Conservation (phyloP, 2,329 filamentous ascomycete genomes). For the Bipolaris victoriae region DNA sequence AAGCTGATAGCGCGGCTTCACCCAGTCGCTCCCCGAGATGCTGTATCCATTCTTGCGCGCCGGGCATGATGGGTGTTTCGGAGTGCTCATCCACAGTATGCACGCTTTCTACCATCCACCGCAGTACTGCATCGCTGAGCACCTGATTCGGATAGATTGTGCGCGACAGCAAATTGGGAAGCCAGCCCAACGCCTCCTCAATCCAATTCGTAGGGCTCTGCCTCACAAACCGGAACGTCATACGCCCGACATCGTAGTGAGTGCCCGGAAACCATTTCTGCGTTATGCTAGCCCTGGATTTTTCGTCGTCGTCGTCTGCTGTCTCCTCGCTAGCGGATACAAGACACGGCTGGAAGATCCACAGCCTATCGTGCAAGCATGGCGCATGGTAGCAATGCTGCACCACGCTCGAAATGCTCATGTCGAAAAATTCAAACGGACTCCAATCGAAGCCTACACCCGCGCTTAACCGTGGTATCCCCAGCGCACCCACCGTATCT, state of each 20-base stretch:
- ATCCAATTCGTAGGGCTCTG: conserved; percentile 36
- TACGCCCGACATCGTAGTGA: conserved; percentile 48
- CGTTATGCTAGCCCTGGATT: conserved; percentile 21
- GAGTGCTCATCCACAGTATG: conserved; percentile 19
- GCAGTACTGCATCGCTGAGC: conserved; percentile 39
- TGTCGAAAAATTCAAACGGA: conserved; percentile 47
- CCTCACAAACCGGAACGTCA: conserved; percentile 44
- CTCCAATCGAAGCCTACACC: conserved; percentile 46
- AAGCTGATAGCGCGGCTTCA: not conserved
- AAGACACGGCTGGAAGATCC: conserved; percentile 40
- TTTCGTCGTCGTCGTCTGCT: conserved; percentile 13
- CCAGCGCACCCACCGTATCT: conserved; percentile 46
- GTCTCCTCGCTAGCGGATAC: conserved; percentile 1
- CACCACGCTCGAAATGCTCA: conserved; percentile 39
- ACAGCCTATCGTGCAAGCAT: conserved; percentile 44
- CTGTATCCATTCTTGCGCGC: conserved; percentile 20
- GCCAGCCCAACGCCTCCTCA: conserved; percentile 33
- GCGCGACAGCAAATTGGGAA: conserved; percentile 35
- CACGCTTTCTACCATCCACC: conserved; percentile 39
- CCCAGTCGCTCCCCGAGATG: conserved; percentile 22
- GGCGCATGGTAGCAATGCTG: conserved; percentile 44
- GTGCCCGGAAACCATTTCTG: conserved; percentile 48
- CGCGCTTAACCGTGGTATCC: conserved; percentile 43
- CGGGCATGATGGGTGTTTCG: conserved; percentile 25
- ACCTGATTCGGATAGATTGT: conserved; percentile 45